These are phyloP conservation scores for Geosmithia morbida DNA, from an alignment of 2,329 filamentous ascomycete species.

Conservation along the genomic window DNA sequence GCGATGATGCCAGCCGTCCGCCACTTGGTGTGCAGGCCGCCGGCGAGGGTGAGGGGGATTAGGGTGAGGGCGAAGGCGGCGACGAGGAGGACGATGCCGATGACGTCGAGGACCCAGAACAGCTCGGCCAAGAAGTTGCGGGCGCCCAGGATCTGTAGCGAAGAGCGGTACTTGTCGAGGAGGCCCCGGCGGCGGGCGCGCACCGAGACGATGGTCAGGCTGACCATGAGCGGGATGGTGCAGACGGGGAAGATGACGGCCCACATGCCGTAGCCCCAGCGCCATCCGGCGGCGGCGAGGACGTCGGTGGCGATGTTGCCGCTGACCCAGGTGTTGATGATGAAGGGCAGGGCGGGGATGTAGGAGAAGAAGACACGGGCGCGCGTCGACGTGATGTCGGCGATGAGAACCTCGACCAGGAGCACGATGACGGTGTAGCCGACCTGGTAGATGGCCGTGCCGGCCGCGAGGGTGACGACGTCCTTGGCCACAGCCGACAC, in stretches of 20 bases:
- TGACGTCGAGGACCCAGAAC: conserved; percentile 29
- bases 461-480: conserved; percentile 37
- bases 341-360: conserved; percentile 42
- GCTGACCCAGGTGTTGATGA: conserved; percentile 52
- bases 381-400: conserved; percentile 47
- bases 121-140: conserved; percentile 20
- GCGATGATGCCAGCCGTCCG: conserved; percentile 21
- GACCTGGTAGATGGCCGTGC: conserved; percentile 45
- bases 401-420: conserved; percentile 49
- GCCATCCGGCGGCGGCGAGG: conserved; percentile 34
- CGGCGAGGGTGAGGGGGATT: conserved; percentile 29
- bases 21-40: conserved; percentile 24
- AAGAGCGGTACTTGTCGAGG: conserved; percentile 20
- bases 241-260: conserved; percentile 46
- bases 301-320: conserved; percentile 39
- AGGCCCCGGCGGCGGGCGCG: conserved; percentile 37
- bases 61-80: conserved; percentile 31
- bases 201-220: conserved; percentile 31
- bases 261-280: conserved; percentile 53
- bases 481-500: conserved; percentile 35
- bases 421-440: conserved; percentile 49
- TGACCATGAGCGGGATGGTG: conserved; percentile 38
- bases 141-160: conserved; percentile 16
- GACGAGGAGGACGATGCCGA: conserved; percentile 29
- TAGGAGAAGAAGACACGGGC: conserved; percentile 51